Evolutionary conservation across 1,284 basidiomycete genomes (phyloP), one percentile per base, ranked within the genome.

Genomic region (Anthracocystis setariae): DNA sequence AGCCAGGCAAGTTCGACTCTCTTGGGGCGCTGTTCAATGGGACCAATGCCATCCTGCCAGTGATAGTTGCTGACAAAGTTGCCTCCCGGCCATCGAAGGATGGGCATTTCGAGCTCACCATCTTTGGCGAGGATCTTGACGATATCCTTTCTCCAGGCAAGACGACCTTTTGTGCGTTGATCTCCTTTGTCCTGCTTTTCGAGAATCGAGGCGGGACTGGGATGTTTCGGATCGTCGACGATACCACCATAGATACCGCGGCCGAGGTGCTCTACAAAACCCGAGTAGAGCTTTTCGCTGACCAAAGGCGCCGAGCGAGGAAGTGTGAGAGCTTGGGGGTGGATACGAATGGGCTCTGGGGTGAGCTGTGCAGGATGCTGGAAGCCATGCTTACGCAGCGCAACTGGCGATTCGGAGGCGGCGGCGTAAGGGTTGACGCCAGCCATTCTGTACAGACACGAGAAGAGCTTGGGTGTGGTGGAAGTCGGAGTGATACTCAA

Each of bases 21-120:
- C 25, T 87, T 85, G 35, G 87, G 88, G 27, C 89, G 84, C 10
- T 85, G 67, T 24, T 85, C 84, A 50, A 84, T 84, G 3, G 88
- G 88, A 1, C 89, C 88, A 29, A 89, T 85, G 0, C 88, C 88
- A 80, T 89, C 88, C 81, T 89, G 86, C 88, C 89, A 90, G 48
- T 87, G 86, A 79, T 89, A 90, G 68, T 88, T 88, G 73, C 87
- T 88, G n/a, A 83, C 84, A 68, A 81, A 85, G 77, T 85, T 85
- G 46, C 84, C 83, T 20, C 88, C 88, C 0, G 89, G 88, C 85
- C 88, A 89, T 44, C 88, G 80, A 42, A 89, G 84, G 65, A 89
- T 81, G 1, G 88, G 88, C n/a, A 88, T 84, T 37, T 86, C 84
- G 39, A 89, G 83, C 49, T 87, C 86, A 68, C 85, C 86, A 17